A percentile compares a stretch with the other conserved stretches of the same genome.
Evolutionary conservation across 345 rosid species (phyloP).

Genomic region (Firmiana major): DNA sequence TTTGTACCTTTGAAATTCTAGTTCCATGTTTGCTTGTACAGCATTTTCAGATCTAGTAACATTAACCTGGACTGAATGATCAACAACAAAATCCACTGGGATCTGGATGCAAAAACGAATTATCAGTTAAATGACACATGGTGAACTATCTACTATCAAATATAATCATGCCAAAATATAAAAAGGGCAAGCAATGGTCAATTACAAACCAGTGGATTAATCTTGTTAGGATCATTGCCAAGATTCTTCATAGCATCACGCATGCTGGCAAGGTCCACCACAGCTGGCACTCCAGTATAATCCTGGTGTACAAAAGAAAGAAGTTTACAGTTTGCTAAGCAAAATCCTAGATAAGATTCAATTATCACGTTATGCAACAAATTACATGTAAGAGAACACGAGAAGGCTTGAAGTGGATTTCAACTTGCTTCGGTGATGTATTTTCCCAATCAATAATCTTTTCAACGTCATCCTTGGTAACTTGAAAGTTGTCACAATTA

Average conservation of each 20-base stretch:
- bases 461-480: slow-evolving; percentile 77
- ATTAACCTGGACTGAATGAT: slow-evolving; percentile 92
- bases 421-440: slow-evolving; percentile 56
- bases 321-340: not conserved
- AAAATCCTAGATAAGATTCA: not conserved
- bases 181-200: not conserved
- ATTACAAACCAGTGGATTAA: slow-evolving; percentile 73
- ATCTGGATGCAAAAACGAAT: slow-evolving; percentile 40
- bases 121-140: not conserved
- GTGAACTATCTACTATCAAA: too few relatives aligned
- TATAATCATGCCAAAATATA: not conserved
- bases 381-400: slow-evolving; percentile 75
- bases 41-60: slow-evolving; percentile 71
- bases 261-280: slow-evolving; percentile 90
- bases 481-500: slow-evolving; percentile 81
- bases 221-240: slow-evolving; percentile 70
- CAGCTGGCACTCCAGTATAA: slow-evolving; percentile 87
- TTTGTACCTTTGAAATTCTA: slow-evolving; percentile 63
- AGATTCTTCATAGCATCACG: slow-evolving; percentile 81
- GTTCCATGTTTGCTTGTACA: slow-evolving; percentile 55
- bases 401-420: slow-evolving; percentile 90
- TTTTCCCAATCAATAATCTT: slow-evolving; percentile 87
- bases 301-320: slow-evolving; percentile 38
- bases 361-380: not conserved
- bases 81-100: slow-evolving; percentile 78